Percentiles rank a stretch among this genome's conserved stretches.
Evolutionary conservation across 2,329 filamentous ascomycete species (phyloP).

Genomic region (Pyrenochaeta sp.): DNA sequence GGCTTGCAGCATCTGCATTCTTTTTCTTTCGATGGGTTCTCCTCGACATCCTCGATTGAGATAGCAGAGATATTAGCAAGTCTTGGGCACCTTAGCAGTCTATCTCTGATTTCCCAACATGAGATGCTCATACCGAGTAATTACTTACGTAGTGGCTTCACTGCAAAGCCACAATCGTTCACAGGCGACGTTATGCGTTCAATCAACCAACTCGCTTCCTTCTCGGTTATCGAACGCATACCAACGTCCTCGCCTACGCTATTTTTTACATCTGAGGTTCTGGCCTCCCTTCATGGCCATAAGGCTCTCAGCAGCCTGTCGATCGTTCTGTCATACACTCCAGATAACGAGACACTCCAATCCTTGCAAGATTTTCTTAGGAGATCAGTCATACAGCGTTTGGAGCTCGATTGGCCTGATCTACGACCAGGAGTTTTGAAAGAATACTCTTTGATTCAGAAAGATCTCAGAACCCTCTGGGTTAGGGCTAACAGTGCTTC

Average conservation of each 20-base stretch:
- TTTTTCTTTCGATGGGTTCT: constrained; percentile 41
- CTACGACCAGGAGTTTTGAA: constrained; percentile 25
- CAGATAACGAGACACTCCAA: constrained; percentile 22
- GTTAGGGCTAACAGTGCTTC: constrained; percentile 20
- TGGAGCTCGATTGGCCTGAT: constrained; percentile 41
- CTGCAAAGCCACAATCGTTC: constrained; percentile 24
- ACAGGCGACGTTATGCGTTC: constrained; percentile 22
- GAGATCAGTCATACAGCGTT: constrained; percentile 17
- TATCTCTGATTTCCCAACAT: constrained; percentile 35
- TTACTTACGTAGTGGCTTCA: constrained; percentile 18
- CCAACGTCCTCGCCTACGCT: constrained; percentile 15
- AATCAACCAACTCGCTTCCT: constrained; percentile 26
- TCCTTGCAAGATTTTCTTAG: constrained; percentile 27
- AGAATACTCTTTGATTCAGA: constrained; percentile 19
- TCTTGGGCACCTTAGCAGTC: constrained; percentile 23
- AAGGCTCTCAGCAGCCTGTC: constrained; percentile 22
- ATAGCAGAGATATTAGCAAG: constrained; percentile 30
- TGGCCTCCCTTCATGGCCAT: constrained; percentile 28
- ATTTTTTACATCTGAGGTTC: constrained; percentile 31
- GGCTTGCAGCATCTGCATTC: constrained; percentile 22
- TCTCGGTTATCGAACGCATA: constrained; percentile 26
- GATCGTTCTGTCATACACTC: constrained; percentile 26
- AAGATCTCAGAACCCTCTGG: constrained; percentile 24
- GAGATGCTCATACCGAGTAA: constrained; percentile 15
- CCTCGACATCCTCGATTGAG: constrained; percentile 22